Evolutionary conservation across 495 filamentous ascomycete genomes (phyloP), one percentile per base, ranked within the genome.

Genomic region (Aspergillus steynii): DNA sequence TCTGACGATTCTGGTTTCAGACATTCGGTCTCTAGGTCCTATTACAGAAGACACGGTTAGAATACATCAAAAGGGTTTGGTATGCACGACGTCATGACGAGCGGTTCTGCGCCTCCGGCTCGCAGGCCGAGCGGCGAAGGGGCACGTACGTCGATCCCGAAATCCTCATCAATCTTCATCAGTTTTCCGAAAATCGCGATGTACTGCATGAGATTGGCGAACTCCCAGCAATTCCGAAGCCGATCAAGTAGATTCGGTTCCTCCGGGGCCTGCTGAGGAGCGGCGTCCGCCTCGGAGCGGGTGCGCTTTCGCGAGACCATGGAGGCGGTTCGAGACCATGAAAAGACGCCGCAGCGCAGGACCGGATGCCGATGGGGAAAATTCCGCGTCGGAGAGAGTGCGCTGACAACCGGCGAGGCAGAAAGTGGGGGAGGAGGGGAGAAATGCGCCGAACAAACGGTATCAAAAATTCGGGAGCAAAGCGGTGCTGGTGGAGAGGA

Each of bases 181-280:
- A 88, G 85, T 64, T 88, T 86, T 29, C 93, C 93, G 75, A 99
- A 99, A 56, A 92, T 83, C 66, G 86, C 86, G 56, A 97, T 89
- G 78, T 91, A 99, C 75, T 99, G 95, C 79, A 89, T 92, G 5
- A 99, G 82, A 70, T 92, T 93, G 51, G 95, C 91, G 74, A 99
- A 97, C 73, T 97, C 90, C 93, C 95, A 97, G 78, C 87, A 88
- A 71, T 90, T 95, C 53, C 94, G 82, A 60, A 99, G 81, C 62
- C 82, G 86, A 51, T 88, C 77, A 27, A 96, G 81, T 57, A 87
- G 62, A 53, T 75, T 77, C 50, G 72, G 70, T 63, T 86, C 81
- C 63, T 85, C 74, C 4, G 80, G 73, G 54, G 72, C 64, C 62
- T 83, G 67, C 62, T 77, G 73, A 69, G 69, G 64, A 37, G 66